phyloP scores from a whole-genome alignment of 192 early-diverging fungal species.

The Rhizophagus clarus region DNA sequence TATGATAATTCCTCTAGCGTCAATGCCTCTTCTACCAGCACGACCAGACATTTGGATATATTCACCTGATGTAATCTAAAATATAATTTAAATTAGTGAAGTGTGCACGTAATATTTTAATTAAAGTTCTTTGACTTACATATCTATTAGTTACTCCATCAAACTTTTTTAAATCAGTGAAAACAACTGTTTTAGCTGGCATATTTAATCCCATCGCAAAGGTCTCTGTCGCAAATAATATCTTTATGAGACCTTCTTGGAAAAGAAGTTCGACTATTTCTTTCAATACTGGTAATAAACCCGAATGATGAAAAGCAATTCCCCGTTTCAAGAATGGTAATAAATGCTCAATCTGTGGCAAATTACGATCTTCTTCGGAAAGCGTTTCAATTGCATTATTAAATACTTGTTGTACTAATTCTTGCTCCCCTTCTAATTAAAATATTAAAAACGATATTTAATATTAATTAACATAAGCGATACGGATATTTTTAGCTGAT shows the following conservation, averaged over 20 bases:
- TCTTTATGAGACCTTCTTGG: conserved; percentile 93
- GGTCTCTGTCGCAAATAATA: conserved; percentile 97
- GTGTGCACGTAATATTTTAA: neutral
- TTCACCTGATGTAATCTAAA: conserved; percentile 76
- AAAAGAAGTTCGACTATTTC: conserved; percentile 98
- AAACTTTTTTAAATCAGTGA: conserved; percentile 89
- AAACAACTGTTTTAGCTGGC: conserved; percentile 98
- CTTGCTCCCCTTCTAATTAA: conserved; percentile 54
- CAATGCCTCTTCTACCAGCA: conserved; percentile 94
- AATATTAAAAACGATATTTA: neutral
- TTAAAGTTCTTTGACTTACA: conserved; percentile 48
- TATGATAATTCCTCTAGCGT: conserved; percentile 96
- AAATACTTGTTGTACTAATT: conserved; percentile 85
- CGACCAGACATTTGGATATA: conserved; percentile 99
- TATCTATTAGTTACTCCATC: conserved; percentile 88
- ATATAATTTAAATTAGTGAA: conserved; percentile 8
- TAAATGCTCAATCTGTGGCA: conserved; percentile 93
- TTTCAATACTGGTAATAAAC: conserved; percentile 93
- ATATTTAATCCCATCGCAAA: conserved; percentile 99
- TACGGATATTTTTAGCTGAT: neutral
- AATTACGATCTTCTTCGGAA: conserved; percentile 83
- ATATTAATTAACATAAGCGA: neutral
- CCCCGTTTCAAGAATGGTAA: conserved; percentile 89
- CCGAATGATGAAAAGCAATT: conserved; percentile 97
- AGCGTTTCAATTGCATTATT: conserved; percentile 83